A percentile compares a stretch with the other conserved stretches of the same genome.
Evolutionary conservation across 352 stramenopile species (phyloP).

Genomic region (Pythium insidiosum): DNA sequence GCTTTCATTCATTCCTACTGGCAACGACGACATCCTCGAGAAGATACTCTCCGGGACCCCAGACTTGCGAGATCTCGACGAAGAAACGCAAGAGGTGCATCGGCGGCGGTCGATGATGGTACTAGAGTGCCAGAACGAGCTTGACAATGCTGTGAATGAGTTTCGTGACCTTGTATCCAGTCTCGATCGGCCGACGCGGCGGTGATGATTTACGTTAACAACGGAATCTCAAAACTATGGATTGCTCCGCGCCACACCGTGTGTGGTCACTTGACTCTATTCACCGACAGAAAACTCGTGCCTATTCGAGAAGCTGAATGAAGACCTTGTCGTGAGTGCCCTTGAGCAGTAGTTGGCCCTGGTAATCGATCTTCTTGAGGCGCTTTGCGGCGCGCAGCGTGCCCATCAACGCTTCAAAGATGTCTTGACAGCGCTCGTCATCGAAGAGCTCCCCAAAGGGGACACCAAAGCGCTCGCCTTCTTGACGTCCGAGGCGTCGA

Average conservation of each 20-base stretch:
- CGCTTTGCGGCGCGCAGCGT: conserved; percentile 76
- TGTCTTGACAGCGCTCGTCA: conserved; percentile 70
- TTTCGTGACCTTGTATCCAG: conserved; percentile 41
- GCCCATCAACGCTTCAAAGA: conserved; percentile 77
- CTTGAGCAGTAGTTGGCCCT: conserved; percentile 79
- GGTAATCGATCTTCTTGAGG: conserved; percentile 68
- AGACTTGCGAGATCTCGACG: too few species aligned
- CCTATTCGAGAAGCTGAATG: conserved; percentile 49
- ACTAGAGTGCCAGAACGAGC: conserved; percentile 47
- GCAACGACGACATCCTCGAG: too few species aligned
- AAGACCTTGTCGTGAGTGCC: conserved; percentile 71
- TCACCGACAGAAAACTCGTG: too few species aligned
- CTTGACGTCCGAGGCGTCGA: conserved; percentile 40
- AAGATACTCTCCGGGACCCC: too few species aligned
- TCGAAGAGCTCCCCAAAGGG: conserved; percentile 78
- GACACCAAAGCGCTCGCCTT: conserved; percentile 43
- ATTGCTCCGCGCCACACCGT: too few species aligned
- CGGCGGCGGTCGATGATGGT: conserved; percentile 49
- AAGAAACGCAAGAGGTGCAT: conserved; percentile 22
- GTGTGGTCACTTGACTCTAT: too few species aligned
- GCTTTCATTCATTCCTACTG: too few species aligned
- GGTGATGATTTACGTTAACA: too few species aligned
- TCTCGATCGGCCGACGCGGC: conserved; percentile 15
- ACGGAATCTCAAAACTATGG: too few species aligned
- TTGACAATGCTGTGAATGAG: conserved; percentile 44